Percentiles rank a stretch among this genome's conserved stretches.
Conservation (phyloP, 352 stramenopile species). For the Phytophthora fragariae region DNA sequence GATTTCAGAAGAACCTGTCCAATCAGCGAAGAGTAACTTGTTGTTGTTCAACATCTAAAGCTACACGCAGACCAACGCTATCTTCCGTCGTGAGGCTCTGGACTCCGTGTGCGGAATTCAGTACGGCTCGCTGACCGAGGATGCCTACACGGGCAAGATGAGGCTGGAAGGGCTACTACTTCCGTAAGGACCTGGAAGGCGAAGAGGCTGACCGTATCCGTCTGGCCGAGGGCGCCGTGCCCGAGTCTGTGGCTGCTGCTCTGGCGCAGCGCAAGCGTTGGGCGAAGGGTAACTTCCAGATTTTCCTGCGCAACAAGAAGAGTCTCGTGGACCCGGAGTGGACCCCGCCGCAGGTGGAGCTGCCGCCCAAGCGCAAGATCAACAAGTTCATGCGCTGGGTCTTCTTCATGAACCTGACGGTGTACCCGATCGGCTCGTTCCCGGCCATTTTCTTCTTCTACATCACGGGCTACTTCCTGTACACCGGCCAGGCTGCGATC, state of each 20-base stretch:
- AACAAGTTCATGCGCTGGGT: constrained; percentile 85
- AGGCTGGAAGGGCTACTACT: constrained; percentile 83
- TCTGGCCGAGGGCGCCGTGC: constrained; percentile 68
- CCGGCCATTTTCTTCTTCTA: constrained; percentile 82
- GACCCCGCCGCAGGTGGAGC: constrained; percentile 52
- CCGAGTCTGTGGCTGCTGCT: constrained; percentile 68
- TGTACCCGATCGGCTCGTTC: constrained; percentile 81
- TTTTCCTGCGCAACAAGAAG: constrained; percentile 73
- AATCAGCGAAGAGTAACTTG: too few species aligned
- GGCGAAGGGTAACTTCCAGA: constrained; percentile 85
- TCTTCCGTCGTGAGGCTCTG: constrained; percentile 78
- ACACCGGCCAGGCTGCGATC: constrained; percentile 74
- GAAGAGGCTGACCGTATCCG: constrained; percentile 75
- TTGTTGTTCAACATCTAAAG: too few species aligned
- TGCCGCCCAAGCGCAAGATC: constrained; percentile 68
- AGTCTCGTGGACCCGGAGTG: constrained; percentile 71
- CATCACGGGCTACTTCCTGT: constrained; percentile 79
- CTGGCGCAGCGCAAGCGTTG: constrained; percentile 77
- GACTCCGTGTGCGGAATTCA: constrained; percentile 79
- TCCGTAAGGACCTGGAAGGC: constrained; percentile 79
- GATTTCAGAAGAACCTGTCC: too few species aligned
- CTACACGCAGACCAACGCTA: constrained; percentile 85
- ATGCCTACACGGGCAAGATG: constrained; percentile 81
- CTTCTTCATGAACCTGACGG: constrained; percentile 84
- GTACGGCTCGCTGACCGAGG: constrained; percentile 79